Evolutionary conservation across 306 rosid species (phyloP), one percentile per base, ranked within the genome.

Genomic region (Casuarina cunninghamiana): DNA sequence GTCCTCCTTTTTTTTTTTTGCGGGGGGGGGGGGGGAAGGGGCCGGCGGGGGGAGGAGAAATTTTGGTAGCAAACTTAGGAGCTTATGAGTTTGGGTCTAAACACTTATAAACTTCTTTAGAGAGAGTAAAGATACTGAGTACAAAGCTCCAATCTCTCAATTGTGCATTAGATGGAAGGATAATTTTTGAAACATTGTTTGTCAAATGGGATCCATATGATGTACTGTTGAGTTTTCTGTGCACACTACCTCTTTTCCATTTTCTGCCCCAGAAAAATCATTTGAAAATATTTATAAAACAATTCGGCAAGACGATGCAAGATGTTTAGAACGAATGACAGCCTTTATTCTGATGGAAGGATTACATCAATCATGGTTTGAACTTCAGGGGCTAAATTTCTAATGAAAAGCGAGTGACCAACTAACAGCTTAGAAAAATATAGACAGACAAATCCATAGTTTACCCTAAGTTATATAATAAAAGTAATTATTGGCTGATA

Each of bases 401-500:
- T 5, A 6, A 55, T 55, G 7, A 55, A 55, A 55, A 19, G 19
- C 19, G 6, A 55, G 19, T 6, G 48, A 44, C 48, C 35, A 55
- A 55, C 8, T 7, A 35, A 55, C 6, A 55, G 10, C 62, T 19
- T 4, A 19, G 10, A 8, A 21, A 55, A n/a, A 55, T 19, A n/a
- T 58, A 26, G 63, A 57, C 38, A 13, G 65, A 26, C 65, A 26
- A 58, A 26, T 26, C 26, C 26, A 5, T 21, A 58, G 65, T 58
- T 21, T 58, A 21, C 13, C 37, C 12, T 10, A 13, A 48, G 51
- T 48, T 48, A 48, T 58, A 26, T 58, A 32, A 57, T 12, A 35
- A 46, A 76, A 53, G 50, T 60, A 72, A 41, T 44, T 68, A 32
- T 53, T 60, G 77, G 77, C 72, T 38, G 38, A 63, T 50, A 19